Percentiles rank a stretch among this genome's conserved stretches.
phyloP scores from a whole-genome alignment of 441 rosid species.

The Jatropha podagrica region DNA sequence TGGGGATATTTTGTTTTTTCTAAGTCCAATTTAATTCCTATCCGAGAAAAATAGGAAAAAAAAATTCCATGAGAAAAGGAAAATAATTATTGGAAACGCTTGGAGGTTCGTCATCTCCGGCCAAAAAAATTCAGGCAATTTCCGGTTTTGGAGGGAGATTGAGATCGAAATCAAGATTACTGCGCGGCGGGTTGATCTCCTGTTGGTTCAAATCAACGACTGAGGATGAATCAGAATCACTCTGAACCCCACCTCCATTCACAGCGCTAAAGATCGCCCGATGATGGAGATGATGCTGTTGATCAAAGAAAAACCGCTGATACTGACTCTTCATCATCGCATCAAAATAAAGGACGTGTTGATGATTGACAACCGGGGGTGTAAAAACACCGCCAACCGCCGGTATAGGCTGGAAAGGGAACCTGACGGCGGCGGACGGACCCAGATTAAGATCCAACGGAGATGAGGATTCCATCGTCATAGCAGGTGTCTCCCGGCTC shows the following conservation, averaged over 20 bases:
- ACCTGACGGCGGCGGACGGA: conserved; percentile 6
- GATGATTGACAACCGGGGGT: conserved; percentile 17
- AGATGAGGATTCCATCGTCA: conserved; percentile 33
- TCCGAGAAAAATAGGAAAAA: not conserved
- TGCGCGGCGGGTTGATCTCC: conserved; percentile 23
- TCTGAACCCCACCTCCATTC: conserved; percentile 28
- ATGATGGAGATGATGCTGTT: conserved; percentile 10
- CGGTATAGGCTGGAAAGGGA: conserved; percentile 20
- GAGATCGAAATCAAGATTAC: conserved; percentile 54
- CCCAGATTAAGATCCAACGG: conserved; percentile 40
- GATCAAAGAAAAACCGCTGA: conserved; percentile 34
- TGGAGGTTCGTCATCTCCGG: not conserved
- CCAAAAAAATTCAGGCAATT: conserved; percentile 30
- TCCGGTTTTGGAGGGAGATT: conserved; percentile 57
- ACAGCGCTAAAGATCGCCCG: conserved; percentile 13
- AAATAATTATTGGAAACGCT: not conserved
- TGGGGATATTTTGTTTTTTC: conserved; percentile 3
- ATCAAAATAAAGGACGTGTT: conserved; percentile 32
- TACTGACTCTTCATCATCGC: conserved; percentile 33
- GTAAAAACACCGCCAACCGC: conserved; percentile 20
- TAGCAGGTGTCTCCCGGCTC: conserved; percentile 36
- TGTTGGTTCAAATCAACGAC: conserved; percentile 44
- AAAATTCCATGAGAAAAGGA: not conserved
- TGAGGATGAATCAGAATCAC: conserved; percentile 64
- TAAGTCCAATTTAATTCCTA: not conserved